phyloP scores from a whole-genome alignment of 805 yeast species.

The Teunomyces aglyptinius region DNA sequence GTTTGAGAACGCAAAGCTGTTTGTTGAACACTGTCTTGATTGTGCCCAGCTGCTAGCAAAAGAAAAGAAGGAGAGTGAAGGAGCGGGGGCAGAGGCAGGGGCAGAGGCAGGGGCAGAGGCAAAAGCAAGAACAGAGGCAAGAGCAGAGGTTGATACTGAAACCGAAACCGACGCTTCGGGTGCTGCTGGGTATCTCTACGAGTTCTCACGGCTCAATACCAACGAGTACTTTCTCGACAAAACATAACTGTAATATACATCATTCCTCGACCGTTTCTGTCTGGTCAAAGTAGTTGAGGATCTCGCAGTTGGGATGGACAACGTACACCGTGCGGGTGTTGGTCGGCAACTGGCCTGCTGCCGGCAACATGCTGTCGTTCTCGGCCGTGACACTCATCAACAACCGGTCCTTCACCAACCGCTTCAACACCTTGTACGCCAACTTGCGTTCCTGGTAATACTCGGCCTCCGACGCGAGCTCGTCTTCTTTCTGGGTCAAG shows the following conservation, averaged over 20 bases:
- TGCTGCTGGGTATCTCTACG: slow-evolving; percentile 7
- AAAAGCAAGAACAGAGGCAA: not conserved
- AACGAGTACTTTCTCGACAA: slow-evolving; percentile 5
- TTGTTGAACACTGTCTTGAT: slow-evolving; percentile 62
- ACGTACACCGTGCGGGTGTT: slow-evolving; percentile 36
- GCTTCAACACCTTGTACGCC: slow-evolving; percentile 75
- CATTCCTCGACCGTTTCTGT: slow-evolving; percentile 15
- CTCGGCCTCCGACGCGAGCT: slow-evolving; percentile 65
- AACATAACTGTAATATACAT: slow-evolving; percentile 1
- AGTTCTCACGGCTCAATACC: slow-evolving; percentile 5
- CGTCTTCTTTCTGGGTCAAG: slow-evolving; percentile 68
- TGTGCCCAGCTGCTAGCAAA: slow-evolving; percentile 45
- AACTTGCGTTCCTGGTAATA: slow-evolving; percentile 67
- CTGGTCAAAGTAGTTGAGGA: slow-evolving; percentile 62
- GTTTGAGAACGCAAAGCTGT: slow-evolving; percentile 54
- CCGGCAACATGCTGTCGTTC: slow-evolving; percentile 27
- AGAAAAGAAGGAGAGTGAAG: slow-evolving; percentile 7
- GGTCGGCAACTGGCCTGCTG: slow-evolving; percentile 17
- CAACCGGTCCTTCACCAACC: slow-evolving; percentile 81
- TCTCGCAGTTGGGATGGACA: slow-evolving; percentile 80
- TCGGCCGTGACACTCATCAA: slow-evolving; percentile 53
- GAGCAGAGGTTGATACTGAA: not conserved
- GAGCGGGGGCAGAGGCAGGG: not conserved
- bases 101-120: not conserved
- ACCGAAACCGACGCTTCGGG: not conserved